Base-by-base conservation (phyloP, 371 early-diverging fungal genomes). In the Circinella minor region DNA sequence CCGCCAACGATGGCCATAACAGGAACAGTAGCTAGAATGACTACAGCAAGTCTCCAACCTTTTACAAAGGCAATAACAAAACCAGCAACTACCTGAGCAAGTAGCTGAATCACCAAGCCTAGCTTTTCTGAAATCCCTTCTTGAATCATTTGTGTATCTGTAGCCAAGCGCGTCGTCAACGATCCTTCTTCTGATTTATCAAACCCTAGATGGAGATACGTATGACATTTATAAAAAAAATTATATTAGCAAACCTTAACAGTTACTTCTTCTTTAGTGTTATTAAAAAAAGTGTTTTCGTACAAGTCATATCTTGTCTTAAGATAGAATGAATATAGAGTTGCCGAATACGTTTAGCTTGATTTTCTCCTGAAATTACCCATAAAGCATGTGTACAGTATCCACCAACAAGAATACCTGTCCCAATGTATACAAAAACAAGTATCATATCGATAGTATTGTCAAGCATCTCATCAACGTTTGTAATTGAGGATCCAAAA, bases 61-160 rank as follows among this genome's bases (percentile, higher is more conserved):
- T 91, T 73, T 4, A 95, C 55, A 68, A 97, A 97, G 7, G 91
- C 86, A 36, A 73, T 64, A 36, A 61, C 46, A 39, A 73, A 49
- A 18, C 73, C 69, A 79, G 27, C 74, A 75, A 63, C 86, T 77
- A 49, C 86, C 81, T 37, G 54, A 63, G 91, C 72, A 18, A 81
- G 47, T 65, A 82, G 81, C 74, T 89, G 88, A 59, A 96, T 62
- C n/a, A 90, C 72, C n/a, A 89, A 69, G 38, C 92, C 91, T 37
- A 93, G 86, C 74, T 96, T 96, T 62, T 94, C 95, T 9, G 89
- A 86, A 9, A 95, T 91, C 20, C 97, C 95, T 74, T 93, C 94
- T 72, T 93, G 93, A 55, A 94, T 84, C 39, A 92, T 60, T 51
- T 95, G 83, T 55, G 89, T 86, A 80, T 95, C 90, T 69, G 88